These are phyloP conservation scores for Botrytis pseudocinerea DNA, from an alignment of 2,329 filamentous ascomycete genomes.

Conservation along the genomic window DNA sequence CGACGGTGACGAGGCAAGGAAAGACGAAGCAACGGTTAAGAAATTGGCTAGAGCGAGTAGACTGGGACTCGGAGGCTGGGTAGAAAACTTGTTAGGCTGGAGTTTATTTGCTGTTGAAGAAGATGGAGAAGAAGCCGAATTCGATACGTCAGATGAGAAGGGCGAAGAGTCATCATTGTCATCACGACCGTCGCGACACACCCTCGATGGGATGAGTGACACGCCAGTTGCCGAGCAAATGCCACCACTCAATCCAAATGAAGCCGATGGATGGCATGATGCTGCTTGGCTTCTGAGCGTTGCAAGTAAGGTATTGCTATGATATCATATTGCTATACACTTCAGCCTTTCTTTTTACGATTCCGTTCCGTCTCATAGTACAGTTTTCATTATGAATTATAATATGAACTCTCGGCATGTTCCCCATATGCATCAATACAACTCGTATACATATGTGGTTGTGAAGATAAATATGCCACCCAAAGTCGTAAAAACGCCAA, in stretches of 20 bases:
- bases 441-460: neutral
- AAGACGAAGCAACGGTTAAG: slow-evolving; percentile 60
- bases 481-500: neutral
- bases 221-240: slow-evolving; percentile 49
- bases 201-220: slow-evolving; percentile 29
- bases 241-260: slow-evolving; percentile 50
- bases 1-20: slow-evolving; percentile 52
- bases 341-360: neutral
- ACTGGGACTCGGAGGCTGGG: slow-evolving; percentile 57
- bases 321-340: neutral
- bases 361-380: slow-evolving; percentile 4
- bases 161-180: slow-evolving; percentile 40
- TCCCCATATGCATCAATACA: slow-evolving; percentile 2
- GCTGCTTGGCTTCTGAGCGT: slow-evolving; percentile 68
- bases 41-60: slow-evolving; percentile 56
- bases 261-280: slow-evolving; percentile 65
- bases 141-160: slow-evolving; percentile 44
- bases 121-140: slow-evolving; percentile 53
- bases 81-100: slow-evolving; percentile 60
- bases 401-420: slow-evolving; percentile 11
- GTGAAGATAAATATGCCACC: neutral
- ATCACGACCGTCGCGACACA: slow-evolving; percentile 32
- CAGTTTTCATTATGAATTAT: slow-evolving; percentile 16
- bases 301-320: slow-evolving; percentile 45
- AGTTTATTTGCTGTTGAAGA: slow-evolving; percentile 63